These are phyloP conservation scores for Lentinula lateritia DNA, from an alignment of 768 basidiomycete species.

Conservation along the genomic window DNA sequence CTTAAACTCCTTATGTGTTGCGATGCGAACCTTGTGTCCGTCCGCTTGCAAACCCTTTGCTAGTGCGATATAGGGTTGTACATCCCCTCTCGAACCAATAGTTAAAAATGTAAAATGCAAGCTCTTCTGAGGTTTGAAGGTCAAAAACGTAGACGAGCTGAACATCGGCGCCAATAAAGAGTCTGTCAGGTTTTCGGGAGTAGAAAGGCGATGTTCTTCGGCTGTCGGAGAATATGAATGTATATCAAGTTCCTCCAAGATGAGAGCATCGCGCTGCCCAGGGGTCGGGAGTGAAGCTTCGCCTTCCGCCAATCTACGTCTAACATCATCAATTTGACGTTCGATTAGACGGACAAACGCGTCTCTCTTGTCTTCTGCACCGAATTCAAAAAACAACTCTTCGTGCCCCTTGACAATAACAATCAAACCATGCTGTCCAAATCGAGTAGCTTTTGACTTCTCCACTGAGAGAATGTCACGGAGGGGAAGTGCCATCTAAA, in stretches of 20 bases:
- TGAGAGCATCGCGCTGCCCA: slow-evolving; percentile 66
- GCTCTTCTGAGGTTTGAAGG: slow-evolving; percentile 85
- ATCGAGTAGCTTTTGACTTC: slow-evolving; percentile 80
- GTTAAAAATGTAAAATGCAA: slow-evolving; percentile 92
- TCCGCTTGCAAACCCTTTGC: slow-evolving; percentile 88
- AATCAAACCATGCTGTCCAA: slow-evolving; percentile 85
- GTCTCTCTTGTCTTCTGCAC: slow-evolving; percentile 71
- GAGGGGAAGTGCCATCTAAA: slow-evolving; percentile 91
- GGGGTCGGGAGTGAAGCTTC: slow-evolving; percentile 38
- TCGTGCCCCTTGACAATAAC: slow-evolving; percentile 94
- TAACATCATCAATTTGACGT: slow-evolving; percentile 72
- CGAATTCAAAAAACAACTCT: slow-evolving; percentile 96
- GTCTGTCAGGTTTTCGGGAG: slow-evolving; percentile 39
- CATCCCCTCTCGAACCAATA: slow-evolving; percentile 94
- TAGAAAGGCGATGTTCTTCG: slow-evolving; percentile 18
- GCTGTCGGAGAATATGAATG: slow-evolving; percentile 29
- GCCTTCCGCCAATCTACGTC: slow-evolving; percentile 39
- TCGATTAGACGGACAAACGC: slow-evolving; percentile 74
- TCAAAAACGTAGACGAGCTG: slow-evolving; percentile 92
- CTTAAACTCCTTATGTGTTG: slow-evolving; percentile 92
- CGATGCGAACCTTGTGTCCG: slow-evolving; percentile 86
- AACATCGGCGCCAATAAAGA: slow-evolving; percentile 92
- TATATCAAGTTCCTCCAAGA: slow-evolving; percentile 77
- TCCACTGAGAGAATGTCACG: slow-evolving; percentile 82
- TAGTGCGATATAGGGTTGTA: slow-evolving; percentile 96